Evolutionary conservation across 2,329 filamentous ascomycete genomes (phyloP).

Genomic region (Hyphodiscus sp.): DNA sequence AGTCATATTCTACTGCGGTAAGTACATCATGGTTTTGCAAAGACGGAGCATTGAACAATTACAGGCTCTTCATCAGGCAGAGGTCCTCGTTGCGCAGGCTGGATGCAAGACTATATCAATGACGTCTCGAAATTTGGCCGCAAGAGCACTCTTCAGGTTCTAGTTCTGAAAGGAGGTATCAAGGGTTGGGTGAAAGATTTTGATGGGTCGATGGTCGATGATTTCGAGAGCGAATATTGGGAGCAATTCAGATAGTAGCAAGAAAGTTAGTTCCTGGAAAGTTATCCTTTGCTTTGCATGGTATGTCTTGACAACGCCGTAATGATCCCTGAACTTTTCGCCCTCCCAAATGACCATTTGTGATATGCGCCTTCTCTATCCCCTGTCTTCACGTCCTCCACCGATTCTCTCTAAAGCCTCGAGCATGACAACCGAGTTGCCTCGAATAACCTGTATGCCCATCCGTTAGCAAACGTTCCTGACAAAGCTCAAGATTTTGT

Average conservation of each 20-base stretch:
- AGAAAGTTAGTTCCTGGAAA: neutral
- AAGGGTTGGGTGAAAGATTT: conserved; percentile 49
- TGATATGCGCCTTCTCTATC: conserved; percentile 3
- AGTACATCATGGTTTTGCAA: conserved; percentile 8
- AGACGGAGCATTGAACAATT: neutral
- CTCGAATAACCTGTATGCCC: conserved; percentile 72
- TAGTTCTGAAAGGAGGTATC: conserved; percentile 46
- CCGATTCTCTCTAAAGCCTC: conserved; percentile 71
- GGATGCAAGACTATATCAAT: conserved; percentile 50
- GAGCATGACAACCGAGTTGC: conserved; percentile 97
- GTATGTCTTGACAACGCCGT: conserved; percentile 24
- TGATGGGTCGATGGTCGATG: conserved; percentile 42
- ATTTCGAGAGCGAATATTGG: conserved; percentile 39
- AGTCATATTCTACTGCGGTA: conserved; percentile 52
- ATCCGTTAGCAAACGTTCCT: conserved; percentile 7
- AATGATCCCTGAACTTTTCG: neutral
- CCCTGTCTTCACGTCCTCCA: conserved; percentile 43
- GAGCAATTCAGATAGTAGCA: conserved; percentile 23
- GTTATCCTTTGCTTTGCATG: conserved; percentile 17
- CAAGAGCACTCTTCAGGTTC: conserved; percentile 38
- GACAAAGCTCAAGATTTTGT: neutral
- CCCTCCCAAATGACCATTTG: neutral
- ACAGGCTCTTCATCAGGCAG: conserved; percentile 45
- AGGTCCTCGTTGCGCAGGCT: conserved; percentile 46
- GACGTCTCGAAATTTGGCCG: conserved; percentile 34